Conservation (phyloP, 2,329 filamentous ascomycete species). For the Penicillium brasilianum region DNA sequence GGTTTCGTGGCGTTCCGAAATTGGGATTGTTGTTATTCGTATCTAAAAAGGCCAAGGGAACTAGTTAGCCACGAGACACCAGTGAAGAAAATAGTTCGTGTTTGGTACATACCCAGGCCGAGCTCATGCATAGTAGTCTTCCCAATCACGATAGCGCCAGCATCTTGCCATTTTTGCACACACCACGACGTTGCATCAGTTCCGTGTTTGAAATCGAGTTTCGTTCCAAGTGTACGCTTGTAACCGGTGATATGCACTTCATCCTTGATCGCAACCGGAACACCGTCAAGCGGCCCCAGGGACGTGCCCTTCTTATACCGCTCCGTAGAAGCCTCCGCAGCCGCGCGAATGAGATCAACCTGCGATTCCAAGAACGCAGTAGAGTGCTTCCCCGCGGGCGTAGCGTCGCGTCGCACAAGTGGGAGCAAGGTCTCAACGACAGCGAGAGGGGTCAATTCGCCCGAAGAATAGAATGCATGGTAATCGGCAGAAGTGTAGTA, state of each 20-base stretch:
- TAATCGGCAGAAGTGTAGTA: slow-evolving; percentile 79
- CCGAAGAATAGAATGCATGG: slow-evolving; percentile 72
- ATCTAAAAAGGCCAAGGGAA: slow-evolving; percentile 50
- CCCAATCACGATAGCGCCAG: slow-evolving; percentile 75
- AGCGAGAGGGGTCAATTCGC: slow-evolving; percentile 71
- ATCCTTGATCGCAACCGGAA: slow-evolving; percentile 84
- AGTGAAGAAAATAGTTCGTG: neutral
- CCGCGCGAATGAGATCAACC: slow-evolving; percentile 65
- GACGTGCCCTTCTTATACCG: slow-evolving; percentile 71
- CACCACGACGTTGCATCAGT: slow-evolving; percentile 69
- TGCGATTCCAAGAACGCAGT: slow-evolving; percentile 74
- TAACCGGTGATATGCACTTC: slow-evolving; percentile 76
- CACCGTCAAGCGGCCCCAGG: slow-evolving; percentile 75
- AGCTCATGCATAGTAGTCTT: slow-evolving; percentile 83
- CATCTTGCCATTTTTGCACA: slow-evolving; percentile 71
- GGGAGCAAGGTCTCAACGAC: slow-evolving; percentile 74
- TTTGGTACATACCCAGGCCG: slow-evolving; percentile 62
- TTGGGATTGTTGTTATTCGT: slow-evolving; percentile 82
- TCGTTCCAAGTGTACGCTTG: slow-evolving; percentile 68
- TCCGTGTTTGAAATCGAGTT: slow-evolving; percentile 59
- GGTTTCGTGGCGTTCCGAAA: slow-evolving; percentile 77
- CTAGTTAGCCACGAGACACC: neutral
- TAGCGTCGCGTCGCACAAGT: slow-evolving; percentile 66
- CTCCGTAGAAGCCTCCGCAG: slow-evolving; percentile 74
- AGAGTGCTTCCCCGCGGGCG: slow-evolving; percentile 65